These are phyloP conservation scores for Cruciata laevipes DNA, from an alignment of 257 asterid genomes.

Conservation along the genomic window DNA sequence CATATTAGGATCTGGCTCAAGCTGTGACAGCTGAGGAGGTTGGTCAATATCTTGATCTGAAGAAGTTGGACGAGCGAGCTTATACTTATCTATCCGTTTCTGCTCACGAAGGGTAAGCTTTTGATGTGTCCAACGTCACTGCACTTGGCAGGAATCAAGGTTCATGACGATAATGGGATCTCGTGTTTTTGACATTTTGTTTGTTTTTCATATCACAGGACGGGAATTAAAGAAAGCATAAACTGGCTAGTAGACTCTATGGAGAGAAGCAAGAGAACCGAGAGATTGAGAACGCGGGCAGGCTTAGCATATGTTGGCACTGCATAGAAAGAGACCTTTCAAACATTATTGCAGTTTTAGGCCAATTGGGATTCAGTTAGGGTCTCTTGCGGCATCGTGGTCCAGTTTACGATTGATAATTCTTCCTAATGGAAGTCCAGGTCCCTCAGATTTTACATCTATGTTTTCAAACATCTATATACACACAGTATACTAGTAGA, in stretches of 20 bases:
- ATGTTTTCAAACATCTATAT: not conserved
- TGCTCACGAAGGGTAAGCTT: slow-evolving; percentile 58
- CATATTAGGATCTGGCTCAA: slow-evolving; percentile 58
- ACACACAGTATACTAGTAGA: not conserved
- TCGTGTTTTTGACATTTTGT: not conserved
- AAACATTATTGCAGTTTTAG: slow-evolving; percentile 9
- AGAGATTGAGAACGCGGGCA: slow-evolving; percentile 54
- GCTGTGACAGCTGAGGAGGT: slow-evolving; percentile 71
- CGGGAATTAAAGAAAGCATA: slow-evolving; percentile 68
- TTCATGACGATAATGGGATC: not conserved
- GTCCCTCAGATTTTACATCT: not conserved
- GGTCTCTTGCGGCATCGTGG: slow-evolving; percentile 14
- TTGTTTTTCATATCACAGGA: slow-evolving; percentile 27
- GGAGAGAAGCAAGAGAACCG: slow-evolving; percentile 85
- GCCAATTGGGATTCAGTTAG: slow-evolving; percentile 18
- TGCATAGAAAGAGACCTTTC: not conserved
- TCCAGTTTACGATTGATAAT: not conserved
- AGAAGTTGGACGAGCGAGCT: slow-evolving; percentile 62
- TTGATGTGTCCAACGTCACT: not conserved
- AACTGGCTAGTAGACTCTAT: slow-evolving; percentile 77
- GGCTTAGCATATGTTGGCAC: slow-evolving; percentile 25
- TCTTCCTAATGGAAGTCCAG: not conserved
- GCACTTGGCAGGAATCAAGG: not conserved
- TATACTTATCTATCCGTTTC: slow-evolving; percentile 62
- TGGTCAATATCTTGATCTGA: slow-evolving; percentile 64